Evolutionary conservation across 208 protist species (phyloP).

Genomic region (Trichomonas tenax): DNA sequence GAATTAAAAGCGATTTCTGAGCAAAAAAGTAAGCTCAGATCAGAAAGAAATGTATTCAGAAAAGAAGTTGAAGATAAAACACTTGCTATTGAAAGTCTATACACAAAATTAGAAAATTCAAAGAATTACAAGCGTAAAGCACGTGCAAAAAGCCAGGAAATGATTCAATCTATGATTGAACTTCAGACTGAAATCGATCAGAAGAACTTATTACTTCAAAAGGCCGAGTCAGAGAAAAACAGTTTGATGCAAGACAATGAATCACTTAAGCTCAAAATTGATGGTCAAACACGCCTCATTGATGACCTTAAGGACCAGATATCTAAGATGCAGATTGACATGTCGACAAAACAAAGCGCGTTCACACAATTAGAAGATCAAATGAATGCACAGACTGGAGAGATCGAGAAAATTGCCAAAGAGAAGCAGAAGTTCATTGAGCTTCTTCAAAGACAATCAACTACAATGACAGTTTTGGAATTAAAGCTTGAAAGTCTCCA

Average conservation of each 20-base stretch:
- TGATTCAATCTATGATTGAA: not conserved
- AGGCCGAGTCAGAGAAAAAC: not conserved
- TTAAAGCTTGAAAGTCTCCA: not conserved
- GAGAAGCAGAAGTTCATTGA: not conserved
- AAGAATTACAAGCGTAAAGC: not conserved
- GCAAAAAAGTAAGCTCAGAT: not conserved
- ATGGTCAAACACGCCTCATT: not conserved
- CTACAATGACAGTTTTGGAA: not conserved
- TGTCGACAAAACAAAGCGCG: not conserved
- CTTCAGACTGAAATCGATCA: not conserved
- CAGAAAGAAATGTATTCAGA: not conserved
- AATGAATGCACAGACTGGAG: not conserved
- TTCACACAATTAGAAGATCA: not conserved
- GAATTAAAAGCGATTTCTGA: not conserved
- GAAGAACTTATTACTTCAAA: not conserved
- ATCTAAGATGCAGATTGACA: not conserved
- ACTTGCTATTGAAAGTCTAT: not conserved
- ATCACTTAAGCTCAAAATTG: not conserved
- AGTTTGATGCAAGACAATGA: not conserved
- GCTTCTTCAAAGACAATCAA: not conserved
- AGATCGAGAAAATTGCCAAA: not conserved
- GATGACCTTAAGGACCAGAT: not conserved
- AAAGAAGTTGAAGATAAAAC: not conserved
- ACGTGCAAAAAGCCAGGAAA: not conserved
- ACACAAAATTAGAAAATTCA: not conserved